phyloP scores from a whole-genome alignment of 768 basidiomycete genomes.

The Lentinula detonsa region DNA sequence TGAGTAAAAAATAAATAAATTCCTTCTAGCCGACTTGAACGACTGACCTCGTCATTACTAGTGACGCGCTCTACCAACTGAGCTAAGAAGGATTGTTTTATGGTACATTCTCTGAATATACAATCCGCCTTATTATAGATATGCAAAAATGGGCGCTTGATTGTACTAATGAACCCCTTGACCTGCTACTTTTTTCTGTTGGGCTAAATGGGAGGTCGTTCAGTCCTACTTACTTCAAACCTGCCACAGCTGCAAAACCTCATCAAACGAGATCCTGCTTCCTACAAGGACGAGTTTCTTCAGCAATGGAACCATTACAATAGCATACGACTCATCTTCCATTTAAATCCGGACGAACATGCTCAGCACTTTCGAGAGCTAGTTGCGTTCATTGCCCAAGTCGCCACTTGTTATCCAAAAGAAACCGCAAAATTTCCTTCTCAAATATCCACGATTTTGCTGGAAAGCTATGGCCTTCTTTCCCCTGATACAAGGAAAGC shows the following conservation, averaged over 20 bases:
- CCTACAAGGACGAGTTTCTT: conserved; percentile 92
- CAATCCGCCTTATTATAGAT: too few species aligned
- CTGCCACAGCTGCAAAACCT: conserved; percentile 95
- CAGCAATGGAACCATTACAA: conserved; percentile 97
- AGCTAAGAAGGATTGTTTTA: conserved; percentile 10
- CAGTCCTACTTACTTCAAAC: conserved; percentile 78
- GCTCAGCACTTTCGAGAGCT: conserved; percentile 82
- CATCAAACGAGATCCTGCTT: conserved; percentile 87
- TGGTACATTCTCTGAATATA: not conserved
- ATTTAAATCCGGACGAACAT: conserved; percentile 78
- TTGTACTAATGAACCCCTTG: not conserved
- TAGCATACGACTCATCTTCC: conserved; percentile 80
- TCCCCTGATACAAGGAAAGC: conserved; percentile 78
- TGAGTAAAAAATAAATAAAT: not conserved
- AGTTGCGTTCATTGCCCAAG: conserved; percentile 87
- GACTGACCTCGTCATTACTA: conserved; percentile 11
- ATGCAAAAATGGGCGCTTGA: not conserved
- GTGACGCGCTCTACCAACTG: conserved; percentile 13
- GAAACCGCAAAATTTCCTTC: conserved; percentile 84
- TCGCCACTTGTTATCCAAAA: conserved; percentile 90
- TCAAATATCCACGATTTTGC: conserved; percentile 71
- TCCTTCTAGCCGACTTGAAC: conserved; percentile 2
- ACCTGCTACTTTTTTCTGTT: not conserved
- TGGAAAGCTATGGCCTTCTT: conserved; percentile 71
- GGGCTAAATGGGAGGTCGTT: conserved; percentile 38